Evolutionary conservation across 352 stramenopile genomes (phyloP).

Genomic region (Pythium oligandrum): DNA sequence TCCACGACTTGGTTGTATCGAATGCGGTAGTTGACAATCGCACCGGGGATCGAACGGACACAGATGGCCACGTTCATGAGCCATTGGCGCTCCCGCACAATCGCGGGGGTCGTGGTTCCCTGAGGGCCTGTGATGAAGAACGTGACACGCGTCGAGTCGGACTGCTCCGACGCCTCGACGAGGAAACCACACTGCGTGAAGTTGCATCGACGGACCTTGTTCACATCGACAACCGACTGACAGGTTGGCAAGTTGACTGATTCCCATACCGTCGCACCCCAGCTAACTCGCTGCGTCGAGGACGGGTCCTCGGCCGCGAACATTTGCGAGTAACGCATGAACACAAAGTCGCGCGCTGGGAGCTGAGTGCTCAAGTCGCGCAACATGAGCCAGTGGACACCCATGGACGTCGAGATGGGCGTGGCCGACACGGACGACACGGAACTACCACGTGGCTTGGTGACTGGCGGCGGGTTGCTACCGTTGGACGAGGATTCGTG

Average conservation of each 20-base stretch:
- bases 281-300: constrained; percentile 24
- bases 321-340: constrained; percentile 71
- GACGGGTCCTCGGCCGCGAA: constrained; percentile 36
- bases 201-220: constrained; percentile 36
- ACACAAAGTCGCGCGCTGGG: constrained; percentile 72
- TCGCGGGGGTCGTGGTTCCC: too few species aligned
- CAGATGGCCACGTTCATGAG: constrained; percentile 49
- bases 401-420: constrained; percentile 24
- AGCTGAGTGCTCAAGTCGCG: constrained; percentile 47
- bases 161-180: constrained; percentile 64
- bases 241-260: constrained; percentile 57
- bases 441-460: too few species aligned
- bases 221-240: constrained; percentile 38
- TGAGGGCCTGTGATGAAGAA: constrained; percentile 54
- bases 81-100: constrained; percentile 26
- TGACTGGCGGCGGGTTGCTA: background rate
- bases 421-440: background rate
- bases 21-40: constrained; percentile 72
- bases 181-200: constrained; percentile 72
- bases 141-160: constrained; percentile 58
- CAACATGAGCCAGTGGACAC: constrained; percentile 71
- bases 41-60: constrained; percentile 54
- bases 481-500: constrained; percentile 3
- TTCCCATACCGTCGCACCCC: constrained; percentile 64
- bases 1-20: constrained; percentile 54